Base-by-base conservation (phyloP, 352 stramenopile species). In the Phytophthora chlamydospora region DNA sequence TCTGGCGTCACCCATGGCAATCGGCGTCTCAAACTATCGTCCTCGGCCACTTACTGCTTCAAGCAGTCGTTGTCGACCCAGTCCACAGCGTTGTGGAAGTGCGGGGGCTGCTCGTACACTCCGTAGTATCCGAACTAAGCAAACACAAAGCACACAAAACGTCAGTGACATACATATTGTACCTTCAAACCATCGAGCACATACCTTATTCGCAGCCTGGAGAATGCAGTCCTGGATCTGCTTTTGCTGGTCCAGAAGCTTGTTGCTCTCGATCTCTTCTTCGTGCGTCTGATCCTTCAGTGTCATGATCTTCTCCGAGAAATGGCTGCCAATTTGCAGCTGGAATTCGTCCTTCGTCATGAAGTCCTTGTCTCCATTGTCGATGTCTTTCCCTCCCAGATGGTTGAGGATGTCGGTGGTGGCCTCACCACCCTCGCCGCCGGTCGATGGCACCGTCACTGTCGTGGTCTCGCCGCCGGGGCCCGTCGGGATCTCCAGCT, bases 281-380 rank as follows among this genome's bases (percentile, higher is more conserved):
- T 72, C 48, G 0, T 32, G 57, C 1, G 60, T 50, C 31, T 56
- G 24, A 0, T 72, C 43, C 21, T 71, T 40, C 24, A 84, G 21
- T 21, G 52, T 41, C 59, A 67, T 59, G 16, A 58, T 59, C 38
- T 76, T 68, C 10, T 65, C 27, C 0, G 51, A 44, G 40, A 75
- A 86, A 52, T 76, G 63, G 4, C 48, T 33, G 0, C 53, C 46
- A 4, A 86, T 63, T 46, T 68, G 54, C 56, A 74, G 33, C 50
- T 73, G 61, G 51, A 85, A 81, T 38, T 78, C 49, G 8, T 73
- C 62, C 65, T 83, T 84, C 2, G 71, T 74, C 75, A 84, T 84
- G 29, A 66, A 76, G 24, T 62, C n/a, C 17, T 62, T 58, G 47
- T 63, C 33, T 31, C 46, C 32, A 34, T 58, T 57, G 49, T 62